Percentiles rank a stretch among this genome's conserved stretches.
Evolutionary conservation across 2,329 filamentous ascomycete species (phyloP).

Genomic region (Chaetoscypha palmicola): DNA sequence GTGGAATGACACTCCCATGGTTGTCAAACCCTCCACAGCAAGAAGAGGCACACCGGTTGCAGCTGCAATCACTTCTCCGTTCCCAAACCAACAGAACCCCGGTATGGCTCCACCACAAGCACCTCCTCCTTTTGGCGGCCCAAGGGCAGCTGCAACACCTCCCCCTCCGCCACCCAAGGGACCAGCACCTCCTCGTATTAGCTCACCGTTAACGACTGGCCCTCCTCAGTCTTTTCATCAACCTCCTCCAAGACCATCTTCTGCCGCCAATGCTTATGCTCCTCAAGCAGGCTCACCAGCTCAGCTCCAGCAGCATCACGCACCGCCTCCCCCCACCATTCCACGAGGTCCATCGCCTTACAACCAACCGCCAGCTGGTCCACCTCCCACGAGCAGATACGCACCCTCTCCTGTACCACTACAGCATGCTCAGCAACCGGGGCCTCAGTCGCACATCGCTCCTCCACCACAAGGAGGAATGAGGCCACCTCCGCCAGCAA

Average conservation of each 20-base stretch:
- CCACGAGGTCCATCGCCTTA: conserved; percentile 79
- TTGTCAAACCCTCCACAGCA: conserved; percentile 63
- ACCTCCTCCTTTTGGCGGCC: conserved; percentile 49
- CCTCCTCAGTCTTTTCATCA: conserved; percentile 44
- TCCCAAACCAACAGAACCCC: conserved; percentile 54
- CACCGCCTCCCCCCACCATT: conserved; percentile 48
- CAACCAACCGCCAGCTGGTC: conserved; percentile 65
- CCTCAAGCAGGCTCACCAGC: conserved; percentile 43
- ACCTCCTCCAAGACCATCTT: conserved; percentile 41
- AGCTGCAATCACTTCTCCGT: conserved; percentile 63
- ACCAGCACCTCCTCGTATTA: conserved; percentile 59
- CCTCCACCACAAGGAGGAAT: conserved; percentile 36
- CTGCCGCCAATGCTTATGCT: conserved; percentile 57
- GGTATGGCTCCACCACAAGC: conserved; percentile 43
- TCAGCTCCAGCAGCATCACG: conserved; percentile 32
- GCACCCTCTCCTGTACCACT: conserved; percentile 59
- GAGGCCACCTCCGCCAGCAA: conserved; percentile 41
- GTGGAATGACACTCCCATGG: conserved; percentile 94
- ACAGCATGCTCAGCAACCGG: conserved; percentile 40
- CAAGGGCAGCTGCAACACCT: conserved; percentile 59
- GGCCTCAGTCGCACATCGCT: conserved; percentile 32
- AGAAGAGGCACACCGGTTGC: conserved; percentile 62
- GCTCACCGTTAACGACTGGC: conserved; percentile 58
- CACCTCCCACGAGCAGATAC: conserved; percentile 69
- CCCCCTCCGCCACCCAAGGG: conserved; percentile 82